Evolutionary conservation across 352 stramenopile species (phyloP).

Genomic region (Plasmopara muralis): DNA sequence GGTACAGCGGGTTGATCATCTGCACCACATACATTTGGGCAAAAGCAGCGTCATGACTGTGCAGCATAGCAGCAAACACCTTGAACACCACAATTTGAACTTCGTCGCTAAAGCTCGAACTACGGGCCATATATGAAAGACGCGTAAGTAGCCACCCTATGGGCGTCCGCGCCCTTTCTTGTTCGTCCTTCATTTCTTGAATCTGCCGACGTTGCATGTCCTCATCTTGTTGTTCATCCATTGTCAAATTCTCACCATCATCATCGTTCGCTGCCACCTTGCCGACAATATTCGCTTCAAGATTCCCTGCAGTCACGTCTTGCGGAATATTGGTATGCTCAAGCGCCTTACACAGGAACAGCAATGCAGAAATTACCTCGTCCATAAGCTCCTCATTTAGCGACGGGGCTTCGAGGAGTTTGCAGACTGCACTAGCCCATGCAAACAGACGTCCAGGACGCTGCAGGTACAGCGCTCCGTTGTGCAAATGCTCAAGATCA

Average conservation of each 20-base stretch:
- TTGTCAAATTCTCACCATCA: slow-evolving; percentile 11
- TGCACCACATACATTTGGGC: slow-evolving; percentile 61
- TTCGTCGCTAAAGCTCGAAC: slow-evolving; percentile 31
- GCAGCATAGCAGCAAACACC: slow-evolving; percentile 76
- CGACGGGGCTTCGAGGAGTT: slow-evolving; percentile 57
- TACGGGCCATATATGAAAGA: slow-evolving; percentile 71
- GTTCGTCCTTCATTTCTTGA: slow-evolving; percentile 38
- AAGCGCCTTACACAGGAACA: slow-evolving; percentile 59
- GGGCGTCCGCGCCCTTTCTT: slow-evolving; percentile 48
- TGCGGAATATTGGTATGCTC: slow-evolving; percentile 52
- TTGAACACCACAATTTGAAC: slow-evolving; percentile 79
- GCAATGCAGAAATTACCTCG: slow-evolving; percentile 52
- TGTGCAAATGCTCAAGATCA: slow-evolving; percentile 16
- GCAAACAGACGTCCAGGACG: slow-evolving; percentile 52
- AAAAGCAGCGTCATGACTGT: slow-evolving; percentile 42
- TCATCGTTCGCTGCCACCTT: slow-evolving; percentile 4
- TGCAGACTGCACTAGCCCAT: slow-evolving; percentile 50
- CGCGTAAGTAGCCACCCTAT: slow-evolving; percentile 81
- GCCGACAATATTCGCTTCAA: slow-evolving; percentile 14
- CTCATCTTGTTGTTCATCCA: slow-evolving; percentile 21
- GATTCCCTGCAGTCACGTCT: slow-evolving; percentile 33
- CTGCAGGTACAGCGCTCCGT: slow-evolving; percentile 43
- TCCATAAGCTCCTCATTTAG: slow-evolving; percentile 44
- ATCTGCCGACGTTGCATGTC: slow-evolving; percentile 26
- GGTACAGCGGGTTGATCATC: slow-evolving; percentile 81